Base-by-base conservation (phyloP, 352 stramenopile genomes). In the Phytophthora constricta region DNA sequence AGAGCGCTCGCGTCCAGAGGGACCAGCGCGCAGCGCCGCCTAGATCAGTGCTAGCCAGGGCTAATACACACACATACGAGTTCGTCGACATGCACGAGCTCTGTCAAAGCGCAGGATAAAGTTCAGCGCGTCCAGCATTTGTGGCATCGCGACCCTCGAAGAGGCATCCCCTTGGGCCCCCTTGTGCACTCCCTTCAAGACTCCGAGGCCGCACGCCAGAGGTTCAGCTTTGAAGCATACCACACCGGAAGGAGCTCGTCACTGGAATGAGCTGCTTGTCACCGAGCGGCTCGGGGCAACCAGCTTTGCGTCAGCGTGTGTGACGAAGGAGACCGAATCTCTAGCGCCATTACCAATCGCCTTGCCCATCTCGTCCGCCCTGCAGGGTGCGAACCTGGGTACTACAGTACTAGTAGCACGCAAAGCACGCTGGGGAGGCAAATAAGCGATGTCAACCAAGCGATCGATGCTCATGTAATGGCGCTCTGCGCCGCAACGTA, bases 1-100 rank as follows among this genome's bases (percentile, higher is more conserved):
- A 97, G 87, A 84, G 59, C 42, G 62, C 5, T 65, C 50, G 48
- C 23, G 41, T 27, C 37, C 53, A 65, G 33, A 60, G 63, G 31
- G 58, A 25, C 9, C 23, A 63, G 58, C n/a, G 48, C 50, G 3
- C 10, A 22, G 19, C 33, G 23, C 10, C 53, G 53, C 58, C 60
- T 53, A 65, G 41, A 70, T 60, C 41, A 62, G 45, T 49, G 57
- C 31, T 56, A 43, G 50, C 45, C 48, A 63, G 46, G 68, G 45
- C 56, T n/a, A 75, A 70, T 68, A 68, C 62, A 62, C 66, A n/a
- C 37, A 50, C 20, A 62, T n/a, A 25, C 37, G 13, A 11, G 65
- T 65, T 62, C 55, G 67, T 71, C 43, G 25, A 62, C 66, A 70
- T 62, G 51, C 22, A 33, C 23, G 22, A 65, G 62, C 56, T 65